A percentile compares a stretch with the other conserved stretches of the same genome.
Conservation (phyloP, 768 basidiomycete genomes). For the Tricholoma matsutake region DNA sequence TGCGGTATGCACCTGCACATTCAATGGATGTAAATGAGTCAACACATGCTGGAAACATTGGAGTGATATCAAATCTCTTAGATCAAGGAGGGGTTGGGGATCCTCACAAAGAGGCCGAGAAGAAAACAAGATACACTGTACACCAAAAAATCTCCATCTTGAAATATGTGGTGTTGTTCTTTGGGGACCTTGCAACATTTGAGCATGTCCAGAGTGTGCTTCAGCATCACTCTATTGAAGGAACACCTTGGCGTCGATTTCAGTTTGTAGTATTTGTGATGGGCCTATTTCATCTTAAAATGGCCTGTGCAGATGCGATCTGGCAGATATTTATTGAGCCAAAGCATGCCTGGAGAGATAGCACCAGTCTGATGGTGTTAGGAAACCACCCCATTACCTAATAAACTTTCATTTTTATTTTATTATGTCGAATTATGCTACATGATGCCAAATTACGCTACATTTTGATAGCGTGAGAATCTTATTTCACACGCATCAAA, state of each 20-base stretch:
- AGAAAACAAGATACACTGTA: background rate
- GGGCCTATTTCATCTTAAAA: constrained; percentile 28
- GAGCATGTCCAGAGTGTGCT: constrained; percentile 21
- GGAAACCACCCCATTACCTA: too few relatives aligned
- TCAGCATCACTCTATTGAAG: constrained; percentile 21
- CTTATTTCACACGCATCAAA: too few relatives aligned
- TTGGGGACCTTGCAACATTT: constrained; percentile 26
- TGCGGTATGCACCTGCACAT: constrained; percentile 14
- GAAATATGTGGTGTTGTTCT: constrained; percentile 18
- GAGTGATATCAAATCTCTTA: constrained; percentile 14
- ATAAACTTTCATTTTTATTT: too few relatives aligned
- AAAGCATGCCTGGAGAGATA: constrained; percentile 12
- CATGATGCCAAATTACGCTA: too few relatives aligned
- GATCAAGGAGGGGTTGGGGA: constrained; percentile 20
- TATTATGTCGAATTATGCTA: too few relatives aligned
- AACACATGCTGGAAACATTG: constrained; percentile 18
- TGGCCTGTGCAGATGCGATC: constrained; percentile 26
- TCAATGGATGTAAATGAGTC: constrained; percentile 22
- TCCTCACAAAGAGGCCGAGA: constrained; percentile 5
- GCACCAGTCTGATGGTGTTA: too few relatives aligned
- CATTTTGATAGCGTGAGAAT: too few relatives aligned
- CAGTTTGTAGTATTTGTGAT: constrained; percentile 31
- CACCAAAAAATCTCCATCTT: background rate
- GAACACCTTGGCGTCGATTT: constrained; percentile 22
- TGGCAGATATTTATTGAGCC: constrained; percentile 21